Conservation (phyloP, 148 eudicot genomes). For the Bassia scoparia region DNA sequence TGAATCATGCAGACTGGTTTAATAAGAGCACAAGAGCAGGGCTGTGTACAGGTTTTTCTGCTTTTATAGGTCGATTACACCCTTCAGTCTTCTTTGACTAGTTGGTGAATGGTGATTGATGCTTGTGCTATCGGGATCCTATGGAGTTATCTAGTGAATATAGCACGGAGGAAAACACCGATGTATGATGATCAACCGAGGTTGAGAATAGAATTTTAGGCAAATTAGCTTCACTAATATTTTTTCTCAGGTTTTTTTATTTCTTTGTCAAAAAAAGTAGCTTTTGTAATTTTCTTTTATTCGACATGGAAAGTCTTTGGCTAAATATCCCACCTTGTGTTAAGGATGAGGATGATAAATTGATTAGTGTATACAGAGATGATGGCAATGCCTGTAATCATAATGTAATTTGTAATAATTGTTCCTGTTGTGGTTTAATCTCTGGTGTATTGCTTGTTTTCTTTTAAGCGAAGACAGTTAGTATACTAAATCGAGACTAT, state of each 20-base stretch:
- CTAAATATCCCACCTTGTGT: not conserved
- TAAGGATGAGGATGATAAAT: conserved; percentile 20
- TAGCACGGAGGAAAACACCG: not conserved
- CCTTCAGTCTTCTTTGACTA: not conserved
- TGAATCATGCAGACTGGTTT: conserved; percentile 62
- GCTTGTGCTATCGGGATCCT: not conserved
- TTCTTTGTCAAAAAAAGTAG: not conserved
- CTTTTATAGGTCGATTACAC: not conserved
- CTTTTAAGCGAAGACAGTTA: too few species aligned
- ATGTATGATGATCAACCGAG: conserved; percentile 21
- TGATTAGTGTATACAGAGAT: conserved; percentile 19
- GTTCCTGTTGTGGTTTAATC: conserved; percentile 5
- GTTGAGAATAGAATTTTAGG: conserved; percentile 21
- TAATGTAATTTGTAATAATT: conserved; percentile 5
- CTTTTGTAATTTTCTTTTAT: conserved; percentile 17
- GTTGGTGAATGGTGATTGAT: not conserved
- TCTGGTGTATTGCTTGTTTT: not conserved
- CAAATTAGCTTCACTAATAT: not conserved
- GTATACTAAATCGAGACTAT: too few species aligned
- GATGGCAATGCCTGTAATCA: conserved; percentile 16
- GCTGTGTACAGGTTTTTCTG: conserved; percentile 21
- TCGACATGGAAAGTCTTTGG: conserved; percentile 1
- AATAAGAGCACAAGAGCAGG: conserved; percentile 29
- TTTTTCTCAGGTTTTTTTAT: not conserved
- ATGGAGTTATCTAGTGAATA: not conserved